These are phyloP conservation scores for Gossypium laxum DNA, from an alignment of 441 rosid genomes.

Conservation along the genomic window DNA sequence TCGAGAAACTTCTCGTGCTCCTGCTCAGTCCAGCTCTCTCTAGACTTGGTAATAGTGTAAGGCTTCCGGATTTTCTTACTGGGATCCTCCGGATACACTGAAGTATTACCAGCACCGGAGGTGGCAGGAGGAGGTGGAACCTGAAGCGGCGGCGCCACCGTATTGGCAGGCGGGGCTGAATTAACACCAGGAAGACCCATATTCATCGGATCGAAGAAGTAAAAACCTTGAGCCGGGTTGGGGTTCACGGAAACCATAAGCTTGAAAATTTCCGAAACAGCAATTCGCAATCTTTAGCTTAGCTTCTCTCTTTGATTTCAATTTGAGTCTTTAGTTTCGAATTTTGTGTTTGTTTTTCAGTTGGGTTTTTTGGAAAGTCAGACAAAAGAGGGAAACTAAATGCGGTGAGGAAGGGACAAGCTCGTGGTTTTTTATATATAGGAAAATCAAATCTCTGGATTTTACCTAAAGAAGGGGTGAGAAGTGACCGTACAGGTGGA, in stretches of 20 bases:
- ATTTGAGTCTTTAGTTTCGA: background rate
- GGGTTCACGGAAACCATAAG: constrained; percentile 51
- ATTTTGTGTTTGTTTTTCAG: background rate
- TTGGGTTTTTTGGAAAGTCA: background rate
- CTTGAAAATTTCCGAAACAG: background rate
- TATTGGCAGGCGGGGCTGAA: constrained; percentile 17
- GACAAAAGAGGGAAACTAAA: background rate
- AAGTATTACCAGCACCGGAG: constrained; percentile 7
- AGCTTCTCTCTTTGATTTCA: background rate
- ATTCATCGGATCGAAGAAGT: constrained; percentile 36
- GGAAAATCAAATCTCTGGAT: constrained; percentile 10
- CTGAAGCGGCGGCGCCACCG: constrained; percentile 8
- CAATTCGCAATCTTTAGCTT: background rate
- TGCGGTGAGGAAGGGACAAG: background rate
- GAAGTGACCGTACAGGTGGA: constrained; percentile 30
- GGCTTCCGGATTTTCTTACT: constrained; percentile 82
- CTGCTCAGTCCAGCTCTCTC: constrained; percentile 96
- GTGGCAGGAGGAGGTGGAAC: constrained; percentile 6
- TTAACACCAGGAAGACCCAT: constrained; percentile 26
- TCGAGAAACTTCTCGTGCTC: constrained; percentile 93
- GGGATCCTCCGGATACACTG: constrained; percentile 39
- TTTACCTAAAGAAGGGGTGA: background rate
- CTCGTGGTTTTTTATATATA: background rate
- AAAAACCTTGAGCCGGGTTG: constrained; percentile 31
- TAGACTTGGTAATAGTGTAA: constrained; percentile 79